Evolutionary conservation across 352 stramenopile species (phyloP).

Genomic region (Stephanocyclus meneghinianus): DNA sequence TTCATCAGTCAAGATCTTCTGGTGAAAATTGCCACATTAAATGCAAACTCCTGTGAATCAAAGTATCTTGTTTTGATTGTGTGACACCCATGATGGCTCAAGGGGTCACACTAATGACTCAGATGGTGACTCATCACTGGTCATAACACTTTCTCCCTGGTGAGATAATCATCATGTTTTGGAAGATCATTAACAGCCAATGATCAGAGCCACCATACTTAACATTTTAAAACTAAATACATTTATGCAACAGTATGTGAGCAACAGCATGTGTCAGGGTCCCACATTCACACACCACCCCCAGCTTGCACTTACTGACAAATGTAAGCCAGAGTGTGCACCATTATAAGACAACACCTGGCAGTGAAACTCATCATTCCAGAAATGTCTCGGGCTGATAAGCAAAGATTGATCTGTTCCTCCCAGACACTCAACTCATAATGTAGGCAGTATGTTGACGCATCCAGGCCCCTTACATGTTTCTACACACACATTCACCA

Average conservation of each 20-base stretch:
- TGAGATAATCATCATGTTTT: too few species aligned
- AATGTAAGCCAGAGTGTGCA: slow-evolving; percentile 2
- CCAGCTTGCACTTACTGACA: slow-evolving; percentile 2
- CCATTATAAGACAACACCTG: not conserved
- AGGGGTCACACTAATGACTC: too few species aligned
- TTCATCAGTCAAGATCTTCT: too few species aligned
- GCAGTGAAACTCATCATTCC: slow-evolving; percentile 4
- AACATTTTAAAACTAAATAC: slow-evolving; percentile 2
- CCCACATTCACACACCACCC: slow-evolving; percentile 2
- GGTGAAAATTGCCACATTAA: too few species aligned
- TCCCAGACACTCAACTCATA: slow-evolving; percentile 7
- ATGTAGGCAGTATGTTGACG: slow-evolving; percentile 12
- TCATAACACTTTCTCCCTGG: too few species aligned
- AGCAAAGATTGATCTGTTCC: slow-evolving; percentile 5
- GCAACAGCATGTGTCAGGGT: slow-evolving; percentile 9
- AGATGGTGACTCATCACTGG: too few species aligned
- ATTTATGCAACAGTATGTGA: too few species aligned
- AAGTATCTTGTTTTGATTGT: too few species aligned
- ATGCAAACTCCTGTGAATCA: too few species aligned
- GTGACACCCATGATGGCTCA: too few species aligned
- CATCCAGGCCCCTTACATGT: slow-evolving; percentile 1
- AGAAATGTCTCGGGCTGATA: slow-evolving; percentile 7
- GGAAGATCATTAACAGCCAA: not conserved
- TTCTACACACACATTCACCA: slow-evolving; percentile 12
- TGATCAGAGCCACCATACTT: not conserved